phyloP scores from a whole-genome alignment of 2,329 filamentous ascomycete genomes.

The Diplodia intermedia region DNA sequence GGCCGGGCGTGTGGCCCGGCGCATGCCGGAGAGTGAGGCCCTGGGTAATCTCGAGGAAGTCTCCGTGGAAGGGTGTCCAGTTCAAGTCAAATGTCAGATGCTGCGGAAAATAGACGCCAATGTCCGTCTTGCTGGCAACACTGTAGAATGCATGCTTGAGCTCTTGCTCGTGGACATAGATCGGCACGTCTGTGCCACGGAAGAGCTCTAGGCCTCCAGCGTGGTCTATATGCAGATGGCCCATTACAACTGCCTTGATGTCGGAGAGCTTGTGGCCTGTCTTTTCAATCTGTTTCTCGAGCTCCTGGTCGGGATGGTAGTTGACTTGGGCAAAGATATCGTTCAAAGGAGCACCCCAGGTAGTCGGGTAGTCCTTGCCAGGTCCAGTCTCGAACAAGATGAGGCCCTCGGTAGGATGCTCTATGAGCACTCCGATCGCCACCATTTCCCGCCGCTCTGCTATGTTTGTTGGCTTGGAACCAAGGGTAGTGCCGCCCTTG shows the following conservation, averaged over 20 bases:
- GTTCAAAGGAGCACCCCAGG: constrained; percentile 41
- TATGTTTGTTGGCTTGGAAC: constrained; percentile 41
- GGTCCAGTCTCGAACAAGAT: constrained; percentile 48
- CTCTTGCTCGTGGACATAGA: constrained; percentile 49
- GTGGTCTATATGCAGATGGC: constrained; percentile 49
- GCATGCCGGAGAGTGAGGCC: constrained; percentile 46
- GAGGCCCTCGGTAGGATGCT: constrained; percentile 46
- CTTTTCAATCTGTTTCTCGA: constrained; percentile 39
- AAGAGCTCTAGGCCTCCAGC: constrained; percentile 47
- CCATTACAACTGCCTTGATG: constrained; percentile 47
- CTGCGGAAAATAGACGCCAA: constrained; percentile 46
- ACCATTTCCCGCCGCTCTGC: constrained; percentile 42
- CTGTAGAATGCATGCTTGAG: constrained; percentile 48
- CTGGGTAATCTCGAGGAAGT: constrained; percentile 44
- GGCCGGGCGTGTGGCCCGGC: constrained; percentile 48
- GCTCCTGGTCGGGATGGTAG: constrained; percentile 37
- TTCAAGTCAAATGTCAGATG: constrained; percentile 48
- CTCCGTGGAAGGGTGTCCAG: constrained; percentile 46
- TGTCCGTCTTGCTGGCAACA: constrained; percentile 47
- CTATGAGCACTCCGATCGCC: constrained; percentile 41
- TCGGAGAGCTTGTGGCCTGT: constrained; percentile 44
- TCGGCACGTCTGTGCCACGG: constrained; percentile 44
- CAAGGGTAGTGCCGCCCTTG: constrained; percentile 39
- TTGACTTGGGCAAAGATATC: constrained; percentile 46
- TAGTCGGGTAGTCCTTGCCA: constrained; percentile 44